phyloP scores from a whole-genome alignment of 2,329 filamentous ascomycete genomes.

The Pseudohalonectria lignicola region DNA sequence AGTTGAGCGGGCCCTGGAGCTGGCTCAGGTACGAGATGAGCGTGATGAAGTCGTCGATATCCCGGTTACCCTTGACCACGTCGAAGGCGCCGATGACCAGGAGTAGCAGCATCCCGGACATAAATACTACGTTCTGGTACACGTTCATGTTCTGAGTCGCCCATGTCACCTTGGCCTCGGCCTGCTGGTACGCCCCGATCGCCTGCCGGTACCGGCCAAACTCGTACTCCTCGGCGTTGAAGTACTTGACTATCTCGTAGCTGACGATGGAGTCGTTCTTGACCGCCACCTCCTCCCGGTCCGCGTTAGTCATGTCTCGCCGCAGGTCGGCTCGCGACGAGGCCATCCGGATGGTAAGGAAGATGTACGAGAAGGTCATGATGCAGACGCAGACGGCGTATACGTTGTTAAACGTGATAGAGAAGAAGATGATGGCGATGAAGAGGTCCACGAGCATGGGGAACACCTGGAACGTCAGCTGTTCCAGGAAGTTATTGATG shows the following conservation, averaged over 20 bases:
- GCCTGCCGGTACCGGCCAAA: constrained; percentile 62
- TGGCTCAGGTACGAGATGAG: constrained; percentile 71
- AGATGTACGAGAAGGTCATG: constrained; percentile 92
- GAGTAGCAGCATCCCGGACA: constrained; percentile 60
- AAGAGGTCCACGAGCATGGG: constrained; percentile 89
- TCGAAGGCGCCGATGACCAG: constrained; percentile 69
- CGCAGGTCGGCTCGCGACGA: constrained; percentile 85
- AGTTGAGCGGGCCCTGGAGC: constrained; percentile 71
- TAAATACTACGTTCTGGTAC: constrained; percentile 70
- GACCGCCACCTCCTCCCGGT: constrained; percentile 89
- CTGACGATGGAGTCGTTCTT: constrained; percentile 98
- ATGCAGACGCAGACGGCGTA: constrained; percentile 84
- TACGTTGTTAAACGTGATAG: constrained; percentile 70
- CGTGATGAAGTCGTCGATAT: constrained; percentile 61
- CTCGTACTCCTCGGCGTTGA: constrained; percentile 75
- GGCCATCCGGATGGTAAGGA: constrained; percentile 92
- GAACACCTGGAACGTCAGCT: constrained; percentile 89
- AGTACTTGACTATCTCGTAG: constrained; percentile 93
- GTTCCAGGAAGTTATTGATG: constrained; percentile 93
- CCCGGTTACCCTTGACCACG: constrained; percentile 53
- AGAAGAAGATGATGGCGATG: constrained; percentile 75
- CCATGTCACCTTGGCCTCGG: constrained; percentile 66
- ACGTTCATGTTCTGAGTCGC: constrained; percentile 75
- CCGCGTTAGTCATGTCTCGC: constrained; percentile 88
- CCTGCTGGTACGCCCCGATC: constrained; percentile 59